Percentiles rank a stretch among this genome's conserved stretches.
Conservation (phyloP, 1,284 basidiomycete species). For the Abortiporus biennis region DNA sequence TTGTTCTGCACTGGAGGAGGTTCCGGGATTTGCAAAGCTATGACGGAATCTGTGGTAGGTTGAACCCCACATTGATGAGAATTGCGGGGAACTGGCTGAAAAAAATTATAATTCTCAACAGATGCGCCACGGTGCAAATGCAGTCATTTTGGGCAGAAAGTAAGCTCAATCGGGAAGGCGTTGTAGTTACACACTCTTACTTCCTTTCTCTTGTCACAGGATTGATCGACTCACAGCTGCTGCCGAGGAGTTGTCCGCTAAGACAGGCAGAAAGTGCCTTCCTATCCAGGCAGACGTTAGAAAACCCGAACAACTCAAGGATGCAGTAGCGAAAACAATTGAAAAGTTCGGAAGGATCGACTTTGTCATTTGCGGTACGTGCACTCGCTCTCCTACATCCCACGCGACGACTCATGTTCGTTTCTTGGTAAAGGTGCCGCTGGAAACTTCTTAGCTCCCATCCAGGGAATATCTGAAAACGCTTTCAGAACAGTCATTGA, state of each 20-base stretch:
- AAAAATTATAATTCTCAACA: slow-evolving; percentile 20
- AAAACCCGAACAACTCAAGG: slow-evolving; percentile 64
- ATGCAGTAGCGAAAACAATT: slow-evolving; percentile 74
- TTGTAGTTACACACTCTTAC: neutral
- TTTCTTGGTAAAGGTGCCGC: slow-evolving; percentile 61
- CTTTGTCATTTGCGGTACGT: slow-evolving; percentile 87
- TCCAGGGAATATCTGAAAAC: slow-evolving; percentile 77
- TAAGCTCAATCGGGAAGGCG: slow-evolving; percentile 30
- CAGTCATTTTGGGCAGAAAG: slow-evolving; percentile 85
- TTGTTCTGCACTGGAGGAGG: slow-evolving; percentile 90
- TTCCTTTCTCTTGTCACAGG: slow-evolving; percentile 31
- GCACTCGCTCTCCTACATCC: slow-evolving; percentile 6
- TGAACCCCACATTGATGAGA: neutral
- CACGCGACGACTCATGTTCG: neutral
- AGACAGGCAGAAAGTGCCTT: slow-evolving; percentile 71
- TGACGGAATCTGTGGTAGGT: slow-evolving; percentile 77
- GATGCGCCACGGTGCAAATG: slow-evolving; percentile 84
- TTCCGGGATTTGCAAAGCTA: slow-evolving; percentile 88
- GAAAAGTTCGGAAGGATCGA: slow-evolving; percentile 85
- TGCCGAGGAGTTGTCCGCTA: slow-evolving; percentile 65
- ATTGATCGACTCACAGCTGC: slow-evolving; percentile 70
- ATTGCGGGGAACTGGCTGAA: neutral
- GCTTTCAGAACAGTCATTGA: slow-evolving; percentile 92
- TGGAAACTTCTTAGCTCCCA: slow-evolving; percentile 85
- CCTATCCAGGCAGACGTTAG: slow-evolving; percentile 82